Conservation (phyloP, 176 grass and related monocot species). For the Triticum monococcum region DNA sequence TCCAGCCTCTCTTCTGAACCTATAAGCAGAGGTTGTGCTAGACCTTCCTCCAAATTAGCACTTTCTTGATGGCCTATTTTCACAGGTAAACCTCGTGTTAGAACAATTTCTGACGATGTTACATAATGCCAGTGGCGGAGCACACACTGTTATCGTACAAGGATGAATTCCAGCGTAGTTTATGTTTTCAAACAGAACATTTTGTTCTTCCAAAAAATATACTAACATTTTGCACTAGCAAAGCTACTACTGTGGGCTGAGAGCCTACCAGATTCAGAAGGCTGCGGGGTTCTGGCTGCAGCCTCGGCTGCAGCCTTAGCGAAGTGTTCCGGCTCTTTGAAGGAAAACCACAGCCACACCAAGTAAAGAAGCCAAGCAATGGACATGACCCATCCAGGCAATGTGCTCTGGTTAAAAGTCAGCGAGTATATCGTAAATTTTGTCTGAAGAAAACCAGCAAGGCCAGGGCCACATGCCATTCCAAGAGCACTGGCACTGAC, state of each 20-base stretch:
- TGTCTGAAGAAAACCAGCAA: constrained; percentile 86
- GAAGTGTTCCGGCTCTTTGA: constrained; percentile 72
- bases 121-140: too few relatives aligned
- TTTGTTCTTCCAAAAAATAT: not conserved
- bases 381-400: constrained; percentile 96
- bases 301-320: constrained; percentile 25
- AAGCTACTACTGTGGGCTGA: not conserved
- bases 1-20: constrained; percentile 47
- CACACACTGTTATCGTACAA: constrained; percentile 17
- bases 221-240: not conserved
- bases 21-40: constrained; percentile 67
- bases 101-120: not conserved
- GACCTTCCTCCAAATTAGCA: constrained; percentile 70
- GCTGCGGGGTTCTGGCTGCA: not conserved
- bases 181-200: not conserved
- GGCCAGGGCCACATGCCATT: constrained; percentile 94
- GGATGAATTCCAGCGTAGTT: not conserved
- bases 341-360: constrained; percentile 78
- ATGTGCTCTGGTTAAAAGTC: constrained; percentile 83
- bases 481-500: constrained; percentile 96
- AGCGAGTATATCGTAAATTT: constrained; percentile 78
- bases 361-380: constrained; percentile 87
- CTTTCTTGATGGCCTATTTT: constrained; percentile 50
- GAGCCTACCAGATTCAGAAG: constrained; percentile 56
- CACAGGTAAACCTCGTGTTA: not conserved